These are phyloP conservation scores for Cladorrhinum sp. DNA, from an alignment of 2,329 filamentous ascomycete species.

Conservation along the genomic window DNA sequence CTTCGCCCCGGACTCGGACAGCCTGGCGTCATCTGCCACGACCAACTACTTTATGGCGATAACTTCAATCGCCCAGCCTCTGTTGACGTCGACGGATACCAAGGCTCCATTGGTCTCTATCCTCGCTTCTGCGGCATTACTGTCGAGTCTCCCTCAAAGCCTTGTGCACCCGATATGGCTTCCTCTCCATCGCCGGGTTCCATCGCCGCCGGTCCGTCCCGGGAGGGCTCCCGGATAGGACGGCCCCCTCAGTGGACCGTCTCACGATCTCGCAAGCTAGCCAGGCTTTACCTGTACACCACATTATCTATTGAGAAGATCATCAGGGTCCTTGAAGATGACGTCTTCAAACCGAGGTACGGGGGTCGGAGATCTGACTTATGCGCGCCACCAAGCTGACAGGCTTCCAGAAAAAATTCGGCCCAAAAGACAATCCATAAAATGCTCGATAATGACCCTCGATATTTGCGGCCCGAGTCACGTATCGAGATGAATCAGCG, in stretches of 20 bases:
- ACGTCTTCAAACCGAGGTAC: slow-evolving; percentile 46
- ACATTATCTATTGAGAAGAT: slow-evolving; percentile 52
- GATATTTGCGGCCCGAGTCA: slow-evolving; percentile 53
- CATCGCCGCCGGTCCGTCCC: slow-evolving; percentile 10
- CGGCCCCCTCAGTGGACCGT: slow-evolving; percentile 56
- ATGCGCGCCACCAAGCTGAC: slow-evolving; percentile 6
- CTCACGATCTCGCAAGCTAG: slow-evolving; percentile 51
- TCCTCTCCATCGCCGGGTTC: slow-evolving; percentile 24
- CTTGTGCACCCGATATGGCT: slow-evolving; percentile 17
- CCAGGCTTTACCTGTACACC: slow-evolving; percentile 56
- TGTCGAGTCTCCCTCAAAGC: slow-evolving; percentile 2
- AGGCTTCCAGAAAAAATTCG: slow-evolving; percentile 48
- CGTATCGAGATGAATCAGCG: slow-evolving; percentile 51
- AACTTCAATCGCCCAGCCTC: neutral
- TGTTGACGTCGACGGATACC: slow-evolving; percentile 7
- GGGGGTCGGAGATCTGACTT: slow-evolving; percentile 17
- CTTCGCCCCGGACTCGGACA: slow-evolving; percentile 11
- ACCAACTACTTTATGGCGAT: slow-evolving; percentile 16
- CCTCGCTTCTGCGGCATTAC: neutral
- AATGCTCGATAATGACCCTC: slow-evolving; percentile 56
- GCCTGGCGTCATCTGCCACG: slow-evolving; percentile 4
- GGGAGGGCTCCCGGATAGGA: slow-evolving; percentile 38
- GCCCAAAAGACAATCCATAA: slow-evolving; percentile 57
- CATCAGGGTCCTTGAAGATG: slow-evolving; percentile 45
- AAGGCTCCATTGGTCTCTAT: slow-evolving; percentile 2